Base-by-base conservation (phyloP, 108 stramenopile genomes). In the Pseudonitzschia pungens region DNA sequence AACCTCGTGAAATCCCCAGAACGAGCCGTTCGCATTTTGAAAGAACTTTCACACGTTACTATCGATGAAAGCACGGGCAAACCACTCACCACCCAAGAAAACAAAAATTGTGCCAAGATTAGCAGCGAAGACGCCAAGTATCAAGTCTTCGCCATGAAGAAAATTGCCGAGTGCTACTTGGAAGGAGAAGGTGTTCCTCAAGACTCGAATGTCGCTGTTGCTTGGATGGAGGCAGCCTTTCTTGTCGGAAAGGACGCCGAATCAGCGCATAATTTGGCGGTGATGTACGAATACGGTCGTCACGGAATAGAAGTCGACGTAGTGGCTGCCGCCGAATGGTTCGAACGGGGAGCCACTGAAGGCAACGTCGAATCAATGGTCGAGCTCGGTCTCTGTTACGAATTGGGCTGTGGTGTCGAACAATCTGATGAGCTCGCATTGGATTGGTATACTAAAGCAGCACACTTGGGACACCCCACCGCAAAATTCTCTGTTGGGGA, bases 391-490 rank as follows among this genome's bases (percentile, higher is more conserved):
- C 69, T 95, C 31, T 95, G 94, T 68, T 92, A 87, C 59, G 94
- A 92, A 58, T 73, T 95, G 11, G 94, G 94, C 56, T 91, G 90
- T 66, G 94, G 91, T 18, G 83, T 90, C 18, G 84, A 83, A 56
- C 91, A 92, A 70, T 71, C 62, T n/a, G 91, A 95, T 56, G 87
- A 87, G 45, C 64, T 79, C 1, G 91, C 94, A 12, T 65, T 95
- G 33, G 91, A 92, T 22, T 95, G 94, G 94, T 95, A 95, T 80
- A 91, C 81, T 48, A 87, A 85, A 69, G 94, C 94, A 33, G 94
- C 94, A 40, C 76, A 89, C 18, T 45, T 68, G 5, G 94, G 94
- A 44, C 86, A 90, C 57, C 76, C 77, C 2, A 85, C 87, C 0
- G 72, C 87, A 44, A 90, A 95, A 65, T 95, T 79, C 59, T 83